Conservation (phyloP, 2,329 filamentous ascomycete genomes). For the Cercospora sp. region DNA sequence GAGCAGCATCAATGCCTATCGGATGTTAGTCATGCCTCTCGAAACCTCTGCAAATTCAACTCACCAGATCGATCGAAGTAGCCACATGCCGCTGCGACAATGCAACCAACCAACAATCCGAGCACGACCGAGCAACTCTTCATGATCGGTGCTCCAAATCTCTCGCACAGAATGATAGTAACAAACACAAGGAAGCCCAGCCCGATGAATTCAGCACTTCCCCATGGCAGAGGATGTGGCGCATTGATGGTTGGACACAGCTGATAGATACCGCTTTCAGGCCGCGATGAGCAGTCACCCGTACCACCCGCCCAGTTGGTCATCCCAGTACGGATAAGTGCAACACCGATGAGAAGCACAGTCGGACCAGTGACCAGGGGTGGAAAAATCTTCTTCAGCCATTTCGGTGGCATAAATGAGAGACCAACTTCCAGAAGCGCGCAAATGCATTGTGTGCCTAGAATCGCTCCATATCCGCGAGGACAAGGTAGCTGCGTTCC, state of each 20-base stretch:
- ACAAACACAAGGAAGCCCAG: constrained; percentile 78
- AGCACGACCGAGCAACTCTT: constrained; percentile 75
- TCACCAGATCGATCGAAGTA: constrained; percentile 66
- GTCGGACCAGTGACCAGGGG: constrained; percentile 72
- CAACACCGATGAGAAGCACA: constrained; percentile 70
- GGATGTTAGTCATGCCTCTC: constrained; percentile 61
- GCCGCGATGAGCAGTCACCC: constrained; percentile 55
- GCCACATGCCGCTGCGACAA: constrained; percentile 73
- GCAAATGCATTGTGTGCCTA: constrained; percentile 61
- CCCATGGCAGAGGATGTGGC: constrained; percentile 73
- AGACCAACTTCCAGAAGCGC: constrained; percentile 67
- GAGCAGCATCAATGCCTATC: constrained; percentile 69
- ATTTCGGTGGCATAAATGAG: constrained; percentile 69
- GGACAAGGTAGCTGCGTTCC: constrained; percentile 73
- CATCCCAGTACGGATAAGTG: constrained; percentile 70
- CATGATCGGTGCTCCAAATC: constrained; percentile 81
- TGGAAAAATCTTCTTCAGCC: constrained; percentile 68
- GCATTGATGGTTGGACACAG: constrained; percentile 67
- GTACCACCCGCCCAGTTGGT: constrained; percentile 76
- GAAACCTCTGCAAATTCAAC: background rate
- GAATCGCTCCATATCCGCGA: constrained; percentile 70
- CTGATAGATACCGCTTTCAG: constrained; percentile 56
- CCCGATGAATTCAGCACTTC: constrained; percentile 73
- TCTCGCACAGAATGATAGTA: constrained; percentile 76
- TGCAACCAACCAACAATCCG: constrained; percentile 72